Conservation (phyloP, 75 land plant genomes). For the Cryptomeria japonica region DNA sequence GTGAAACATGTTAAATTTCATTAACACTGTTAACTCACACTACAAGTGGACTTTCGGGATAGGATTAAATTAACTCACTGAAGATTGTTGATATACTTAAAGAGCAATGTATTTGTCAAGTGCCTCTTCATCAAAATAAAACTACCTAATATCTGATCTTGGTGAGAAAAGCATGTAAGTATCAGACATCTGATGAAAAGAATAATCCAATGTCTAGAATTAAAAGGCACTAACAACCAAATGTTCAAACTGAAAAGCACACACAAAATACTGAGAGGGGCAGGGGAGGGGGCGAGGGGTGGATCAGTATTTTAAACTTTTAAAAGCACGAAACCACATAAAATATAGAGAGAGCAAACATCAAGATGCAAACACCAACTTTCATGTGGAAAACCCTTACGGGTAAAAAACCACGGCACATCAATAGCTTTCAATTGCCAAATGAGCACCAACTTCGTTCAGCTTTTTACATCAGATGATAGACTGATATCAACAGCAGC, state of each 20-base stretch:
- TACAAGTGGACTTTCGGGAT: background rate
- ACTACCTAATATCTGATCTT: background rate
- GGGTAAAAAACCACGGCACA: no score
- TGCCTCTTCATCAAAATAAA: background rate
- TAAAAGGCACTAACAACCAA: background rate
- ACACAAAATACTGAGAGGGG: no score
- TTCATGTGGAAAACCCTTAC: no score
- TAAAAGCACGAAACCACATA: no score
- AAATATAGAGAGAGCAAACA: no score
- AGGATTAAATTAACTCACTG: background rate
- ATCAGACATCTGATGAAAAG: background rate
- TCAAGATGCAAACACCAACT: no score
- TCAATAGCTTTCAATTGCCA: no score
- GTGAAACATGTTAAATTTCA: background rate
- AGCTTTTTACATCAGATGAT: no score
- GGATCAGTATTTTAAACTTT: no score
- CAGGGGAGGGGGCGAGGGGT: no score
- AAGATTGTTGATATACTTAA: background rate
- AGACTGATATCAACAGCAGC: no score
- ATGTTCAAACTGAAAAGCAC: background rate
- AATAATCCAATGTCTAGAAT: background rate
- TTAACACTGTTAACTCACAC: background rate
- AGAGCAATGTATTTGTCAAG: background rate
- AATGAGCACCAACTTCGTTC: no score
- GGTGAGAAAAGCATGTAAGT: background rate